Conservation (phyloP, 257 asterid genomes). For the Solanum virginianum region DNA sequence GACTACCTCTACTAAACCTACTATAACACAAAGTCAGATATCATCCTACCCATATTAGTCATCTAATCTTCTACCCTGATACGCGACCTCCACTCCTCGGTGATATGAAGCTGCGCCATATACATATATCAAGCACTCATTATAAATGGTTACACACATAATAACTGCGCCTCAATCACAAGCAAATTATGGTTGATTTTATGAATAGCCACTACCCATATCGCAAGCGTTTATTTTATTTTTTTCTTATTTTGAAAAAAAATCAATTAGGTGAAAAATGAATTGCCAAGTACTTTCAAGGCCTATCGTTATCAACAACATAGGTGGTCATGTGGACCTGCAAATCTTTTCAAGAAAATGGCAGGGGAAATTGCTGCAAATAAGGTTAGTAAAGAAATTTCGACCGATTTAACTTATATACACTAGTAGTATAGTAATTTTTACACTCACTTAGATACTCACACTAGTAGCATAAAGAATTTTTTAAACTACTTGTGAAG, state of each 20-base stretch:
- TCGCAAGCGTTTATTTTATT: neutral
- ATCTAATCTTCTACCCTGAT: too few relatives aligned
- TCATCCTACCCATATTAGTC: too few relatives aligned
- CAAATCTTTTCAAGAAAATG: slow-evolving; percentile 83
- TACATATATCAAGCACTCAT: neutral
- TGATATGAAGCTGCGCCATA: neutral
- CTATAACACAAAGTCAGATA: too few relatives aligned
- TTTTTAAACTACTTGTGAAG: neutral
- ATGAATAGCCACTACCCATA: neutral
- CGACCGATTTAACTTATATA: neutral
- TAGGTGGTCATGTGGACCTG: slow-evolving; percentile 99
- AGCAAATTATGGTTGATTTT: neutral
- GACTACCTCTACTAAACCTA: too few relatives aligned
- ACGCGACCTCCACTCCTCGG: too few relatives aligned
- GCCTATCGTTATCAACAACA: slow-evolving; percentile 86
- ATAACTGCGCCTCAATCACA: neutral
- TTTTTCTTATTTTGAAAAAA: neutral
- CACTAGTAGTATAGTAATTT: neutral
- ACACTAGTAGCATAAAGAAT: neutral
- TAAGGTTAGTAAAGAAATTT: slow-evolving; percentile 7
- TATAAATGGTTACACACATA: neutral
- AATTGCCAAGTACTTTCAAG: slow-evolving; percentile 86
- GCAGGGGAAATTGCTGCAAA: slow-evolving; percentile 27
- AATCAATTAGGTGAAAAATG: slow-evolving; percentile 63
- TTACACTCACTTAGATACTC: neutral